Base-by-base conservation (phyloP, 2,329 filamentous ascomycete species). In the Tolypocladium endophyticum region DNA sequence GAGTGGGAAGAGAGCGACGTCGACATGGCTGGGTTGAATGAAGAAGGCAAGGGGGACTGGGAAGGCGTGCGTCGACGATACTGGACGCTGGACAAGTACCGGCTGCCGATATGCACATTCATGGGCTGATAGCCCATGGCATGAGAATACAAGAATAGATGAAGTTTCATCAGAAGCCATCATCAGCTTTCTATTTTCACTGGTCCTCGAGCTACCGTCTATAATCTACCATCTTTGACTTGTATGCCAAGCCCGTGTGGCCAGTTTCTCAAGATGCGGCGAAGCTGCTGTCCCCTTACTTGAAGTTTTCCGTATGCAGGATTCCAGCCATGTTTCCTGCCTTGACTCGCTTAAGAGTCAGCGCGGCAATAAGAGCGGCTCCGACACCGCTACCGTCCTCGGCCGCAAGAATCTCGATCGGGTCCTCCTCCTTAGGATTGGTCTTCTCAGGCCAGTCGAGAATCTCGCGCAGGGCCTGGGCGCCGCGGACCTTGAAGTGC, bases 341-440 rank as follows among this genome's bases (percentile, higher is more conserved):
- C 70, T 83, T 77, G 62, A 87, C 83, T 58, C 85, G 76, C 80
- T 87, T 83, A 64, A 87, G 73, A 18, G 85, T 88, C 70, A 88
- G 70, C 16, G 85, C 85, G 9, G 94, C 94, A 79, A 99, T 97
- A 62, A 99, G 78, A 5, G 94, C 94, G 53, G 93, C 94, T 66
- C 93, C 93, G n/a, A 97, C 94, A 83, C 93, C 94, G 65, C 88
- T 93, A 64, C 94, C 94, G 73, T 99, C 94, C 77, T 99, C 94
- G 62, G 94, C 92, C 55, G 92, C 88, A 65, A 93, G 75, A 65
- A 97, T 86, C 77, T 92, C 87, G 59, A 99, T 83, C 9, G 92
- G 92, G 69, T 97, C 92, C 72, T 92, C 87, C 69, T 90, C 88
- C 73, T 87, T 87, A 56, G 81, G 72, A 66, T 76, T 77, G 62